Base-by-base conservation (phyloP, 1,284 basidiomycete species). In the Lignosus rhinocerotis region DNA sequence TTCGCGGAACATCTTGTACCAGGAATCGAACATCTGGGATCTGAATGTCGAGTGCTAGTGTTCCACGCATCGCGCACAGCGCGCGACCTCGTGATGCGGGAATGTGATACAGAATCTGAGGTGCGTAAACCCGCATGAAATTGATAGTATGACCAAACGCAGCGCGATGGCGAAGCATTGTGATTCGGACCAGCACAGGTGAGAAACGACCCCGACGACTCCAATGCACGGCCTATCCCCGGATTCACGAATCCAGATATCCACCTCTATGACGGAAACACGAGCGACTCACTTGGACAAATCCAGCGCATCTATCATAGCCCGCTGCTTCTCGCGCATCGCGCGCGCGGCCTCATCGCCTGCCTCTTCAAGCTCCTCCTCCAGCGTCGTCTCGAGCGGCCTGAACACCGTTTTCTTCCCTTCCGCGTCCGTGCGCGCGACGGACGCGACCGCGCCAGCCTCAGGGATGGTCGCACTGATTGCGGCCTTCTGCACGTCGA, bases 231-330 rank as follows among this genome's bases (percentile, higher is more conserved):
- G 25, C 25, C 25, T 2, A 4, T 25, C 25, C 25, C 25, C 25
- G 4, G 25, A 25, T 30, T 30, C 33, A 36, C 38, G 51, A 58
- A 36, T 6, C 16, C 21, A 39, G 6, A 33, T 4, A 11, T 32
- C 6, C 10, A 34, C 31, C 19, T 10, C 25, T 31, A 16, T n/a
- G 16, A 30, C n/a, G 38, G 2, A n/a, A 31, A 2, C 51, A 51
- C 36, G 32, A 48, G 41, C 53, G 30, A 81, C 92, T 82, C 71
- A 96, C 93, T 90, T 88, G 75, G 80, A 84, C 65, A 97, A 74
- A 75, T 96, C 92, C 31, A 97, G 79, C 21, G 91, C 83, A 66
- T 92, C 86, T 54, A 98, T 87, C 80, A 96, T 85, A 73, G 90
- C 90, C 19, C 88, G 80, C 75, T 96, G 93, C 70, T 85, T 84